Percentiles rank a stretch among this genome's conserved stretches.
Conservation (phyloP, 345 rosid species). For the Citrus medica region DNA sequence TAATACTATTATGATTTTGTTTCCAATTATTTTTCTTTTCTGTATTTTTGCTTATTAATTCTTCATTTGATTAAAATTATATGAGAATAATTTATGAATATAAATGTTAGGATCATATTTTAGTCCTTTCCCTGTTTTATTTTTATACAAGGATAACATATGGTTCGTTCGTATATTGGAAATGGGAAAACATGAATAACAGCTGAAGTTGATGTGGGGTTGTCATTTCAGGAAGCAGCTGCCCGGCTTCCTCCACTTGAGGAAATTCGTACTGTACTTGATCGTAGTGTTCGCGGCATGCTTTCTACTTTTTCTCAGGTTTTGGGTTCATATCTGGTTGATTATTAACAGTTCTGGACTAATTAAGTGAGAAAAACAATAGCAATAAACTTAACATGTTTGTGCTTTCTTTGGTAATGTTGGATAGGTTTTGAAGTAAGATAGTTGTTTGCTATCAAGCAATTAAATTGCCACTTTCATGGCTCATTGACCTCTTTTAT, state of each 20-base stretch:
- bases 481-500: not conserved
- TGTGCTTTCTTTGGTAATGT: not conserved
- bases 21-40: not conserved
- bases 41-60: not conserved
- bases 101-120: not conserved
- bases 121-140: not conserved
- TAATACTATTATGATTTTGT: slow-evolving; percentile 7
- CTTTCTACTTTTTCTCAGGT: slow-evolving; percentile 91
- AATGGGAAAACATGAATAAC: not conserved
- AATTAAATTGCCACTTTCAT: not conserved
- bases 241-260: slow-evolving; percentile 80
- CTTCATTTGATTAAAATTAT: not conserved
- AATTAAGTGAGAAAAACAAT: not conserved
- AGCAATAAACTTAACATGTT: not conserved
- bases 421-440: not conserved
- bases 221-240: slow-evolving; percentile 62
- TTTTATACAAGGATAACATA: not conserved
- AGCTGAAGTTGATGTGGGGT: slow-evolving; percentile 1
- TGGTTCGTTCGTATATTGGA: not conserved
- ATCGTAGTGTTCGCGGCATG: slow-evolving; percentile 56
- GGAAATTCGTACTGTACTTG: slow-evolving; percentile 68
- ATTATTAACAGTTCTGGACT: not conserved
- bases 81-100: not conserved
- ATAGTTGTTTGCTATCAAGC: not conserved
- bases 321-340: slow-evolving; percentile 12